phyloP scores from a whole-genome alignment of 2,329 filamentous ascomycete genomes.

The Beauveria scarabaeidicola region DNA sequence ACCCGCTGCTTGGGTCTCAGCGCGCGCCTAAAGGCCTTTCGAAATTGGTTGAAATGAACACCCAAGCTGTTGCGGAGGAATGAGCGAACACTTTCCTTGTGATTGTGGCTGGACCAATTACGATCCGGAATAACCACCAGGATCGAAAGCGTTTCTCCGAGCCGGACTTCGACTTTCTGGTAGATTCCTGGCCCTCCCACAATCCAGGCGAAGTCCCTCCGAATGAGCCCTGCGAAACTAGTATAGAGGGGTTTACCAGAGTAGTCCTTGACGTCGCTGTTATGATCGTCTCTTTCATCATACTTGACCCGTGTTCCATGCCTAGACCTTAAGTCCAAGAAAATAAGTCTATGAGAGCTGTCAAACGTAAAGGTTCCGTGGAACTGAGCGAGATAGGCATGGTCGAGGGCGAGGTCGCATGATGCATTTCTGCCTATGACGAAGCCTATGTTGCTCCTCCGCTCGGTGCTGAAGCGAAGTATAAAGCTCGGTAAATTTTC shows the following conservation, averaged over 20 bases:
- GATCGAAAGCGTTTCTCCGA: background rate
- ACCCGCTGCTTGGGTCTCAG: accelerated
- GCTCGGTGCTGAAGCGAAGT: background rate
- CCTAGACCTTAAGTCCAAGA: background rate
- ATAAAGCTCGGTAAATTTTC: no score
- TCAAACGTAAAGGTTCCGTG: background rate
- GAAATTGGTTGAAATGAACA: no score
- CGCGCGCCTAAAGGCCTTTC: no score
- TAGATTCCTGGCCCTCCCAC: background rate
- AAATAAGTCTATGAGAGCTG: background rate
- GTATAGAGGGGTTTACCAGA: no score
- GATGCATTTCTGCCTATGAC: background rate
- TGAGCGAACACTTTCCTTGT: no score
- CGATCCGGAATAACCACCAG: no score
- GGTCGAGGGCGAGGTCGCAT: background rate
- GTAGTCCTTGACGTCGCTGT: accelerated
- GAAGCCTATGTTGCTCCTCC: background rate
- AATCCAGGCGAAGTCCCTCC: background rate
- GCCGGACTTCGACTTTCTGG: background rate
- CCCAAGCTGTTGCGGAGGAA: accelerated
- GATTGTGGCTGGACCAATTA: no score
- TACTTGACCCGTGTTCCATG: background rate
- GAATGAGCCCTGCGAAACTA: accelerated
- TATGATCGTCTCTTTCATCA: accelerated
- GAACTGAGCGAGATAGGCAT: background rate